These are phyloP conservation scores for Vicia villosa DNA, from an alignment of 306 rosid species.

Conservation along the genomic window DNA sequence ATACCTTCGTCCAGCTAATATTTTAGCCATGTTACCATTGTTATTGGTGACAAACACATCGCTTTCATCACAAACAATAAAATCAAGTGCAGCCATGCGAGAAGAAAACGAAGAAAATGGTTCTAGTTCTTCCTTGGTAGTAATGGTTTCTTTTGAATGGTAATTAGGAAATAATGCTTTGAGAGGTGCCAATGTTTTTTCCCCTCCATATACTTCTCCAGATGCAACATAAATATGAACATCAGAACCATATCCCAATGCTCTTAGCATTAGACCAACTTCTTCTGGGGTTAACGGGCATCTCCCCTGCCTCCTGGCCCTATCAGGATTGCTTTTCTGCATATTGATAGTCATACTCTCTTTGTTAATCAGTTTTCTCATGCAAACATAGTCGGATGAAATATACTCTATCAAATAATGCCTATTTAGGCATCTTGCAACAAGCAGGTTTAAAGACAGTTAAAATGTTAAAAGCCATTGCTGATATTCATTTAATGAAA, in stretches of 20 bases:
- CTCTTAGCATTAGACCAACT: slow-evolving; percentile 99
- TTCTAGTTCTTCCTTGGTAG: slow-evolving; percentile 76
- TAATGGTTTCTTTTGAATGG: slow-evolving; percentile 87
- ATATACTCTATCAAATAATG: slow-evolving; percentile 6
- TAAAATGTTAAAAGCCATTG: slow-evolving; percentile 17
- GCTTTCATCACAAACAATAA: slow-evolving; percentile 90
- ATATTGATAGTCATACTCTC: slow-evolving; percentile 37
- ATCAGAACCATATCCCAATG: slow-evolving; percentile 85
- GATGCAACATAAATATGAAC: slow-evolving; percentile 97
- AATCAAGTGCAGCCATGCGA: slow-evolving; percentile 99
- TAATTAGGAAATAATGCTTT: slow-evolving; percentile 85
- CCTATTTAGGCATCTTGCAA: slow-evolving; percentile 5
- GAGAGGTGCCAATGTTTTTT: slow-evolving; percentile 84
- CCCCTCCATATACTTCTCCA: slow-evolving; percentile 97
- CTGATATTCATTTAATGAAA: slow-evolving; percentile 25
- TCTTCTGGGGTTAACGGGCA: slow-evolving; percentile 99
- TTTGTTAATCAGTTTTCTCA: slow-evolving; percentile 9
- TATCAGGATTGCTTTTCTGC: slow-evolving; percentile 89
- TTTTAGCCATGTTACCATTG: slow-evolving; percentile 98
- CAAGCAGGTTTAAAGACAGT: slow-evolving; percentile 18
- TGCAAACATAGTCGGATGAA: slow-evolving; percentile 25
- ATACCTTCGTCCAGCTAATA: slow-evolving; percentile 95
- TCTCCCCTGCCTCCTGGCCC: slow-evolving; percentile 94
- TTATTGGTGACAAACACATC: slow-evolving; percentile 98
- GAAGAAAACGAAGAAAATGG: slow-evolving; percentile 90